Conservation (phyloP, 2,329 filamentous ascomycete genomes). For the Cladophialophora carrionii region DNA sequence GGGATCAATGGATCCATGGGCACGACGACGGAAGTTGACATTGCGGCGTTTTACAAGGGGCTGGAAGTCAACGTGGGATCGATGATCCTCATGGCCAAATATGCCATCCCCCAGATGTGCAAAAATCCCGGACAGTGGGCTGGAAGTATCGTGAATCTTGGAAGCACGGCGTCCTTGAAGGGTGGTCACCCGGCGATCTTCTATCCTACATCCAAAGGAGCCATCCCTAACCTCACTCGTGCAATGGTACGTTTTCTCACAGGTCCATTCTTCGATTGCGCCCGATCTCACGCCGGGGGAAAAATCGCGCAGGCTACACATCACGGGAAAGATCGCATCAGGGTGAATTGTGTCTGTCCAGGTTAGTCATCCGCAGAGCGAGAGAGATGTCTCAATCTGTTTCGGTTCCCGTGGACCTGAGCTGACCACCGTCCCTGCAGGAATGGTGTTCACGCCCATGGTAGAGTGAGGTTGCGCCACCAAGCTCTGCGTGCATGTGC, state of each 20-base stretch:
- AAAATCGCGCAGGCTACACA: slow-evolving; percentile 49
- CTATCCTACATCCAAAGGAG: slow-evolving; percentile 59
- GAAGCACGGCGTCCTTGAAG: slow-evolving; percentile 61
- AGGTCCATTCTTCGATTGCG: background rate
- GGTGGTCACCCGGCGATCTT: slow-evolving; percentile 57
- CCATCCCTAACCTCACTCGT: slow-evolving; percentile 59
- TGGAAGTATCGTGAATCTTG: slow-evolving; percentile 62
- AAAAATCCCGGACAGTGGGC: slow-evolving; percentile 52
- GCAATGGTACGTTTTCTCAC: slow-evolving; percentile 48
- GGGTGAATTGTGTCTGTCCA: slow-evolving; percentile 62
- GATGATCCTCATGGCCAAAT: slow-evolving; percentile 68
- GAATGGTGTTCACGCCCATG: slow-evolving; percentile 52
- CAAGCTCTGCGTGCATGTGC: background rate
- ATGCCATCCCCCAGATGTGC: slow-evolving; percentile 63
- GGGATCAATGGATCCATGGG: slow-evolving; percentile 59
- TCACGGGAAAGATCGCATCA: slow-evolving; percentile 55
- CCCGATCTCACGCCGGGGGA: background rate
- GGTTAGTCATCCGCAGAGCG: slow-evolving; percentile 44
- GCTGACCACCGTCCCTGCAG: slow-evolving; percentile 1
- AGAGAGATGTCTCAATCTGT: background rate
- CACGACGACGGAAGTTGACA: slow-evolving; percentile 63
- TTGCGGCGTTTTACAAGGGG: slow-evolving; percentile 59
- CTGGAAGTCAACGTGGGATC: slow-evolving; percentile 66
- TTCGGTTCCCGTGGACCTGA: background rate
- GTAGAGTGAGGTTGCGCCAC: slow-evolving; percentile 47